Evolutionary conservation across 1,284 basidiomycete genomes (phyloP), one percentile per base, ranked within the genome.

Genomic region (Ustilago lituana): DNA sequence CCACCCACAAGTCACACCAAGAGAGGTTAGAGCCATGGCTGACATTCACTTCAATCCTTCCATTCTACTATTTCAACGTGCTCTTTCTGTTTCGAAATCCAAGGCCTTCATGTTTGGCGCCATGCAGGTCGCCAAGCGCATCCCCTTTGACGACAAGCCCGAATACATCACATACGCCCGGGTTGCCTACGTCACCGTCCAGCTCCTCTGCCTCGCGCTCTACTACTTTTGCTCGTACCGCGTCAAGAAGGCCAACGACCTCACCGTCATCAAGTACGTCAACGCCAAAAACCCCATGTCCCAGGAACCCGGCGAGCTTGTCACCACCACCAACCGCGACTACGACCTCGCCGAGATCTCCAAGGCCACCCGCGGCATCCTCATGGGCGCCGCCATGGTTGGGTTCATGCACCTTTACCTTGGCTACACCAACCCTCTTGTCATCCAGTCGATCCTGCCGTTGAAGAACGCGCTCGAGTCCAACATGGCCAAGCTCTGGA

Each of bases 261-360:
- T 91, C 82, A 93, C 93, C 3, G 92, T 96, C 32, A 86, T 98
- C 77, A 98, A 97, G 87, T 98, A 95, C 77, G 85, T 85, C 48
- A 84, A 86, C 71, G 85, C 86, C 17, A 83, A 81, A 53, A 73
- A 58, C 49, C 73, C 79, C 45, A 78, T 78, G 77, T 87, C 88
- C 17, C 83, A 88, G 66, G 90, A 91, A 58, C 87, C 89, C 20
- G 90, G 90, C 37, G 87, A 90, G 80, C 87, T 95, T 7, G 87
- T 94, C 24, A 93, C 91, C n/a, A 96, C 93, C 8, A 98, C 94
- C 20, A 88, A 93, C 60, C 87, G 89, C 57, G 95, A 98, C 82
- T 98, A 98, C 76, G 94, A 98, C 84, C 88, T 97, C 14, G 84
- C 86, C 5, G 91, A 98, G 83, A 88, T 88, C 3, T 90, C 90